Evolutionary conservation across 768 basidiomycete genomes (phyloP), one percentile per base, ranked within the genome.

Genomic region (Coprinellus micaceus): DNA sequence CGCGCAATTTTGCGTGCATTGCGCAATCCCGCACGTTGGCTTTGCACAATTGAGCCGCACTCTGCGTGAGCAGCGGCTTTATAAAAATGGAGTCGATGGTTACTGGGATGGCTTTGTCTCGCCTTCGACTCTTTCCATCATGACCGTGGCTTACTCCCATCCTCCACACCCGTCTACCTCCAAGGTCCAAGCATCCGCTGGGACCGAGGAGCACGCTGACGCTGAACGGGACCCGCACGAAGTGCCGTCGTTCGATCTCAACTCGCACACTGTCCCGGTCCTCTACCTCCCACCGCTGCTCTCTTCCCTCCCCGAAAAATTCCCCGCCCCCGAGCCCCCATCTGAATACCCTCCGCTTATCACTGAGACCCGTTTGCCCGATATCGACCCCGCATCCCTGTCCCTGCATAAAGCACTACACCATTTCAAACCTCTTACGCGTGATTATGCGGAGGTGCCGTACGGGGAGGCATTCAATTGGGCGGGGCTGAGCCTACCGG

Each of bases 391-490:
- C 0, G 87, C 82, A 2, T 94, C 92, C 6, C 69, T 95, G 28
- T 88, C 89, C 0, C 73, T 98, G 7, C 95, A 98, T 69, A 88
- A 85, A 67, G 90, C 91, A 0, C 72, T 97, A 40, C 91, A 95
- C 64, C 68, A 77, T 46, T 94, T 97, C 72, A 76, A 65, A 21
- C 91, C 91, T 0, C 63, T 74, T 37, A 80, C 76, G 7, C 66
- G 66, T 13, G 68, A 82, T 30, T 97, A 96, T 60, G 87, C 92
- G 0, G 63, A 58, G 10, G 69, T 69, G 3, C 75, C 83, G 4
- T 98, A 96, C 63, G 72, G 73, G 2, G 76, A 84, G 25, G 89
- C 91, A 2, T 98, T 98, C 77, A 97, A 97, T 69, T 98, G 94
- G 94, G 64, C 69, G 17, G 80, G 88, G 44, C 74, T 96, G 1